Percentiles rank a stretch among this genome's conserved stretches.
Evolutionary conservation across 768 basidiomycete species (phyloP).

Genomic region (Crassisporium funariophilum): DNA sequence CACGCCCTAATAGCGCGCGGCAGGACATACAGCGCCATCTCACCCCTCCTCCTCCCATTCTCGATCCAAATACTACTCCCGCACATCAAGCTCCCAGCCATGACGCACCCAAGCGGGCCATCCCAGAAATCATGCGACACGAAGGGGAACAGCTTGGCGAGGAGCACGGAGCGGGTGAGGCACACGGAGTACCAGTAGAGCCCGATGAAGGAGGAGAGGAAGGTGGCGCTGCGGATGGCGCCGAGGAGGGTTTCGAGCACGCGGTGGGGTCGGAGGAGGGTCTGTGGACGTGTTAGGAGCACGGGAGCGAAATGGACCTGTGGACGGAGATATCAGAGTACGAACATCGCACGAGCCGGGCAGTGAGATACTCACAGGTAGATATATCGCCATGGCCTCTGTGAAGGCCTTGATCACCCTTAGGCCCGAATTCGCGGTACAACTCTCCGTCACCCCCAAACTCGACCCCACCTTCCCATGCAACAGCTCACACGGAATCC

Average conservation of each 20-base stretch:
- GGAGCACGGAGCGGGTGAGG: slow-evolving; percentile 61
- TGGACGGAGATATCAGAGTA: no score
- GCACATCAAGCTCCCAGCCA: slow-evolving; percentile 69
- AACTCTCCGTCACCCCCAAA: slow-evolving; percentile 54
- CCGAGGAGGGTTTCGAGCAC: slow-evolving; percentile 47
- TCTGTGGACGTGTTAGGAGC: slow-evolving; percentile 58
- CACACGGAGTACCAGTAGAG: slow-evolving; percentile 75
- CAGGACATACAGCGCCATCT: slow-evolving; percentile 80
- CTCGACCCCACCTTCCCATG: slow-evolving; percentile 57
- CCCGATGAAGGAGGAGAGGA: slow-evolving; percentile 72
- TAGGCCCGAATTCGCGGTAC: slow-evolving; percentile 56
- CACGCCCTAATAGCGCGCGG: slow-evolving; percentile 68
- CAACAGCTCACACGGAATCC: slow-evolving; percentile 75
- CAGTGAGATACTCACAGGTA: slow-evolving; percentile 63
- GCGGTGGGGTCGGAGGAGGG: slow-evolving; percentile 46
- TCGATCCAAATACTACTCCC: slow-evolving; percentile 82
- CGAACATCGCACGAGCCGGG: no score
- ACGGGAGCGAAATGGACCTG: slow-evolving; percentile 76
- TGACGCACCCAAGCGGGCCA: slow-evolving; percentile 67
- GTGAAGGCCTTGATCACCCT: slow-evolving; percentile 60
- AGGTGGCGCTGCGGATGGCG: slow-evolving; percentile 65
- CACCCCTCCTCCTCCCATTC: slow-evolving; percentile 67
- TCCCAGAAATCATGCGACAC: slow-evolving; percentile 83
- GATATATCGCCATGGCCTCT: slow-evolving; percentile 65
- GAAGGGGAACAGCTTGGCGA: slow-evolving; percentile 63